A percentile compares a stretch with the other conserved stretches of the same genome.
Evolutionary conservation across 345 rosid genomes (phyloP).

Genomic region (Pistacia integerrima): DNA sequence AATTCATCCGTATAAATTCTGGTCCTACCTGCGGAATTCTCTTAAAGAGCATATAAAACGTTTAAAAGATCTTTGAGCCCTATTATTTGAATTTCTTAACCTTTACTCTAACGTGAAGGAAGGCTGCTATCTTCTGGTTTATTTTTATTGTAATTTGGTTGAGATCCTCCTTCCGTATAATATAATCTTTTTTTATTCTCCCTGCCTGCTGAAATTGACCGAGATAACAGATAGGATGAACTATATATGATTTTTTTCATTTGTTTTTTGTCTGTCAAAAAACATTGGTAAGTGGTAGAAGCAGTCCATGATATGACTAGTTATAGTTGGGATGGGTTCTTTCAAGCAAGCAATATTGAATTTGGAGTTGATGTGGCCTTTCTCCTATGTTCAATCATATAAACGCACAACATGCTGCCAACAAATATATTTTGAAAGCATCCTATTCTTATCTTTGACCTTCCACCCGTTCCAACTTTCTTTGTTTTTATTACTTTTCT

Average conservation of each 20-base stretch:
- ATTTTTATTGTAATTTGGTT: no score
- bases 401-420: slow-evolving; percentile 8
- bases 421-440: background rate
- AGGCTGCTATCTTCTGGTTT: no score
- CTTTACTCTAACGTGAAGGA: no score
- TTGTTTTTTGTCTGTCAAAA: background rate
- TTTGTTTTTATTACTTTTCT: background rate
- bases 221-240: background rate
- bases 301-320: background rate
- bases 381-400: background rate
- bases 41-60: no score
- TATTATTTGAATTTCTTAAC: no score
- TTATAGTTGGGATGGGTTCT: background rate
- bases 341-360: background rate
- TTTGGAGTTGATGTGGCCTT: background rate
- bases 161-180: background rate
- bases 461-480: background rate
- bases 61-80: no score
- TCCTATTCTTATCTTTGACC: background rate
- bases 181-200: background rate
- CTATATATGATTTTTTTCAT: background rate
- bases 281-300: background rate
- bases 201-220: background rate
- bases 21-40: no score
- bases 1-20: no score